A percentile compares a stretch with the other conserved stretches of the same genome.
Conservation (phyloP, 305 asterid genomes). For the Solanum hybrid region DNA sequence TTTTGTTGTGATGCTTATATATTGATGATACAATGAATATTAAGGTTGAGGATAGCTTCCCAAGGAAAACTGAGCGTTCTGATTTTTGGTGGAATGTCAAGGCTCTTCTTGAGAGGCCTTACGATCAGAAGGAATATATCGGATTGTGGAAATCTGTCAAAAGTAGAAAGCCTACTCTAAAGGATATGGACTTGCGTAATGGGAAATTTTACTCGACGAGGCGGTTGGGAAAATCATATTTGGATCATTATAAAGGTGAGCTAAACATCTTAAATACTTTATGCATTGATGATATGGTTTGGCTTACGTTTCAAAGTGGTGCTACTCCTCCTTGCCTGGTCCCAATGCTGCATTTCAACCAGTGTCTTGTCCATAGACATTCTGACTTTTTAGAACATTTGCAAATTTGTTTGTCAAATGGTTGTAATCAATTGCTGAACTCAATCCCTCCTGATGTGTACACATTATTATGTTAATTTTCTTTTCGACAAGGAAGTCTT, state of each 20-base stretch:
- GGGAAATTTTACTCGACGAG: neutral
- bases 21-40: neutral
- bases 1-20: neutral
- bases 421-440: neutral
- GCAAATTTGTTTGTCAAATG: neutral
- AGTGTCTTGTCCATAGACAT: neutral
- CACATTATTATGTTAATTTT: neutral
- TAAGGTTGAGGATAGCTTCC: conserved; percentile 3
- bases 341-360: neutral
- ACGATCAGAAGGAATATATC: neutral
- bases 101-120: conserved; percentile 7
- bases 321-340: neutral
- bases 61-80: neutral
- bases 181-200: neutral
- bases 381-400: neutral
- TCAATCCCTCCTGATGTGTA: neutral
- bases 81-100: conserved; percentile 1
- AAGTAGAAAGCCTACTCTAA: neutral
- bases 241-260: conserved; percentile 2
- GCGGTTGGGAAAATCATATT: conserved; percentile 3
- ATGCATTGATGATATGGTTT: neutral
- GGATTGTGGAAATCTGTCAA: neutral
- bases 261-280: neutral
- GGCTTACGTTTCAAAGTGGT: neutral
- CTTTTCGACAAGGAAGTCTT: neutral